These are phyloP conservation scores for Chrysoporthe puriensis DNA, from an alignment of 2,329 filamentous ascomycete species.

Conservation along the genomic window DNA sequence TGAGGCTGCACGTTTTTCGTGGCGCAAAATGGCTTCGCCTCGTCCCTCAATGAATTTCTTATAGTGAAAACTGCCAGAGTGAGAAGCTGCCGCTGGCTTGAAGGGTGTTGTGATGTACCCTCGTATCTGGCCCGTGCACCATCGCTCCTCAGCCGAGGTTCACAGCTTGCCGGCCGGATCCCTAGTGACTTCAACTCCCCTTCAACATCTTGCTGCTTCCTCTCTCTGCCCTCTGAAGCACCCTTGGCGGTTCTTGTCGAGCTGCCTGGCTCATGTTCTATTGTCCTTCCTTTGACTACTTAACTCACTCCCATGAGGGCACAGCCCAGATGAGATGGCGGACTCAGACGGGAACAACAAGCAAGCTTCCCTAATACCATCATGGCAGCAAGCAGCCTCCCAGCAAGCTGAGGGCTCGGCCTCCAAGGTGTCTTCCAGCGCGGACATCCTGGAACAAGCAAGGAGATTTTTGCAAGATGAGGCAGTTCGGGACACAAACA, in stretches of 20 bases:
- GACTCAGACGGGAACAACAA: conserved; percentile 31
- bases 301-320: neutral
- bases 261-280: neutral
- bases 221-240: neutral
- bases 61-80: neutral
- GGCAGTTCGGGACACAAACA: conserved; percentile 68
- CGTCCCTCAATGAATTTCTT: neutral
- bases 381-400: conserved; percentile 29
- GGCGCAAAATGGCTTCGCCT: neutral
- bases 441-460: conserved; percentile 64
- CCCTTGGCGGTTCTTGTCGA: too few species aligned
- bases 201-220: neutral
- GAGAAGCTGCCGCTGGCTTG: neutral
- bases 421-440: conserved; percentile 14
- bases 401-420: conserved; percentile 10
- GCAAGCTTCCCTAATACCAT: conserved; percentile 26
- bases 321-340: conserved; percentile 29
- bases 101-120: neutral
- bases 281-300: too few species aligned
- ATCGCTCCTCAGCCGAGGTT: conserved; percentile 23
- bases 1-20: neutral
- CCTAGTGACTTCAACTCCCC: conserved; percentile 7
- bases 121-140: conserved; percentile 22
- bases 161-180: conserved; percentile 5
- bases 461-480: conserved; percentile 77